These are phyloP conservation scores for Huntiella omanensis DNA, from an alignment of 2,329 filamentous ascomycete genomes.

Conservation along the genomic window DNA sequence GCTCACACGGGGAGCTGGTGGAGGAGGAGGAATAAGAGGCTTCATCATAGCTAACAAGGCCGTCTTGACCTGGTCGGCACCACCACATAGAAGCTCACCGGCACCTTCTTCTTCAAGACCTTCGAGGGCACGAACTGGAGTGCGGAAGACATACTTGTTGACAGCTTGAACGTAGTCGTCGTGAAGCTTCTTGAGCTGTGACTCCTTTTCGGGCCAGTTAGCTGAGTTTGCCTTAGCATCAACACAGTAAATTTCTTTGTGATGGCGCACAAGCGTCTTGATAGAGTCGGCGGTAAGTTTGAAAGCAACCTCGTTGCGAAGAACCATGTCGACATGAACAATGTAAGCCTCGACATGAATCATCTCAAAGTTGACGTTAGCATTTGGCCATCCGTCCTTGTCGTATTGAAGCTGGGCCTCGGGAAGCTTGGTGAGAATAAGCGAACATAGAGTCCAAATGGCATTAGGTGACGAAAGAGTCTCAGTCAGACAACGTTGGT, in stretches of 20 bases:
- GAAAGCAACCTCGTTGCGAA: slow-evolving; percentile 92
- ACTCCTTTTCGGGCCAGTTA: slow-evolving; percentile 92
- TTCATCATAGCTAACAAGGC: slow-evolving; percentile 72
- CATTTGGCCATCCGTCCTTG: slow-evolving; percentile 50
- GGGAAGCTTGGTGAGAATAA: slow-evolving; percentile 82
- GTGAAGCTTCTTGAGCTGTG: slow-evolving; percentile 91
- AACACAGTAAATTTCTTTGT: slow-evolving; percentile 86
- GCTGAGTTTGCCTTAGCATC: slow-evolving; percentile 79
- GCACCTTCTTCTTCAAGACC: slow-evolving; percentile 92
- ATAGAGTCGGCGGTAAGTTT: slow-evolving; percentile 94
- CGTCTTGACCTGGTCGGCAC: slow-evolving; percentile 83
- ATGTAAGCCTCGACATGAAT: slow-evolving; percentile 93
- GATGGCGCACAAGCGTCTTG: slow-evolving; percentile 80
- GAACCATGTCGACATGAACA: slow-evolving; percentile 97
- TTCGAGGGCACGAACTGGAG: slow-evolving; percentile 73
- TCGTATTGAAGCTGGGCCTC: slow-evolving; percentile 59
- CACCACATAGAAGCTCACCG: slow-evolving; percentile 78
- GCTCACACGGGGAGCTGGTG: slow-evolving; percentile 5
- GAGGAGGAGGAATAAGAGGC: slow-evolving; percentile 61
- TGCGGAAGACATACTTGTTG: slow-evolving; percentile 93
- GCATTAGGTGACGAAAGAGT: slow-evolving; percentile 75
- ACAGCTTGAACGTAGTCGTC: slow-evolving; percentile 90
- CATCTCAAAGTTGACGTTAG: slow-evolving; percentile 81
- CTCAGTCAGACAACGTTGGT: slow-evolving; percentile 88
- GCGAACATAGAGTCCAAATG: slow-evolving; percentile 83